phyloP scores from a whole-genome alignment of 2,329 filamentous ascomycete species.

The Metarhizium robertsii region DNA sequence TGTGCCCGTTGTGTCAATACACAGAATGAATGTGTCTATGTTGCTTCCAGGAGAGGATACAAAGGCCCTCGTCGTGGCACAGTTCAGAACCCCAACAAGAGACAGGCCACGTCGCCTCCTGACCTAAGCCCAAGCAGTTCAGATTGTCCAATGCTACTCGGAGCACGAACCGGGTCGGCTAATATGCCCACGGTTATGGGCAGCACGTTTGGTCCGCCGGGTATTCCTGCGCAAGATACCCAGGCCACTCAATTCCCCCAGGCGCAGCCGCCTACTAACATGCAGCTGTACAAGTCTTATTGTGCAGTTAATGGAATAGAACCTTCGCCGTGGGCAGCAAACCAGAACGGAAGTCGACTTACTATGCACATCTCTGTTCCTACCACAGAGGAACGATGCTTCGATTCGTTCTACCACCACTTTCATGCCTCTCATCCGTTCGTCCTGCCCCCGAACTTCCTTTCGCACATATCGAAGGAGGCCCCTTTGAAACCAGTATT shows the following conservation, averaged over 20 bases:
- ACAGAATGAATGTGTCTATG: conserved; percentile 57
- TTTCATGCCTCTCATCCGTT: conserved; percentile 52
- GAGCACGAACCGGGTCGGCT: conserved; percentile 12
- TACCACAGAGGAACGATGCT: conserved; percentile 40
- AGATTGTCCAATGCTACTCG: conserved; percentile 31
- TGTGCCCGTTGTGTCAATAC: conserved; percentile 57
- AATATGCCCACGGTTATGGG: conserved; percentile 3
- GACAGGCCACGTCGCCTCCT: conserved; percentile 34
- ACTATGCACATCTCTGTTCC: conserved; percentile 14
- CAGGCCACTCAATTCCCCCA: conserved; percentile 12
- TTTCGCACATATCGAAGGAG: conserved; percentile 40
- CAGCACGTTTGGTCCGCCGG: conserved; percentile 5
- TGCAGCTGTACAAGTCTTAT: conserved; percentile 31
- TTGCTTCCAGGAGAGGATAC: conserved; percentile 66
- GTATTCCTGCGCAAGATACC: conserved; percentile 7
- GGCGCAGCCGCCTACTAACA: conserved; percentile 12
- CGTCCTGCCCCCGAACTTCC: conserved; percentile 41
- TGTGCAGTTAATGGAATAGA: conserved; percentile 17
- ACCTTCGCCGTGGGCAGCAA: conserved; percentile 10
- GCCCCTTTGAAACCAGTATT: conserved; percentile 38
- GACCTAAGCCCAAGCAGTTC: conserved; percentile 10
- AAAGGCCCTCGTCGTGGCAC: conserved; percentile 43
- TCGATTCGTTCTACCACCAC: conserved; percentile 49
- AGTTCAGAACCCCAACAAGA: conserved; percentile 38
- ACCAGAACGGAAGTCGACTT: conserved; percentile 7